A percentile compares a stretch with the other conserved stretches of the same genome.
phyloP scores from a whole-genome alignment of 2,329 filamentous ascomycete species.

The Grosmannia penicillata region DNA sequence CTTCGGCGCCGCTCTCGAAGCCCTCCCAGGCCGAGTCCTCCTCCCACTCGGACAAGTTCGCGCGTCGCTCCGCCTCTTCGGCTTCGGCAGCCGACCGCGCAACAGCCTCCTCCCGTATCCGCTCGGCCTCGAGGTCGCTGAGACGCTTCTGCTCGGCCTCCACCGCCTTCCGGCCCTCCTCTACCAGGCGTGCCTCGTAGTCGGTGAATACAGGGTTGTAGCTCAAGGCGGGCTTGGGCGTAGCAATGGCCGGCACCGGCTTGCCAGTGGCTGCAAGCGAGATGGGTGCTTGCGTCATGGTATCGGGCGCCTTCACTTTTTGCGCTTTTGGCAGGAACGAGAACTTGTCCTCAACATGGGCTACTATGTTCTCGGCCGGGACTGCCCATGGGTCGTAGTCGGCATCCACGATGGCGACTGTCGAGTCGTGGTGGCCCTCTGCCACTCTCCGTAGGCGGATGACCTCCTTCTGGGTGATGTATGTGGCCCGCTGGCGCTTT shows the following conservation, averaged over 20 bases:
- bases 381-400: conserved; percentile 66
- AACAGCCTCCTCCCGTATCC: conserved; percentile 51
- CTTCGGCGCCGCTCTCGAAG: conserved; percentile 68
- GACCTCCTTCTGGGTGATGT: conserved; percentile 76
- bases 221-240: conserved; percentile 68
- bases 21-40: conserved; percentile 89
- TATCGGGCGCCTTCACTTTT: conserved; percentile 55
- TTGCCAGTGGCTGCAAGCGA: conserved; percentile 76
- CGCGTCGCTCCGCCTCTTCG: conserved; percentile 55
- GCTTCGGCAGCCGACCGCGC: conserved; percentile 57
- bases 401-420: conserved; percentile 42
- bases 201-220: conserved; percentile 87
- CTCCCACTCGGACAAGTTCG: conserved; percentile 56
- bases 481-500: conserved; percentile 65
- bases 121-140: conserved; percentile 50
- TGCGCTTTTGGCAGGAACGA: conserved; percentile 54
- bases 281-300: conserved; percentile 62
- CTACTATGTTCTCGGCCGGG: conserved; percentile 21
- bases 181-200: conserved; percentile 61
- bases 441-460: conserved; percentile 64
- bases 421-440: conserved; percentile 48
- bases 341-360: conserved; percentile 37
- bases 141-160: conserved; percentile 65
- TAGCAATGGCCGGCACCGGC: conserved; percentile 59
- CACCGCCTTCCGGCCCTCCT: conserved; percentile 66